These are phyloP conservation scores for Puccinia novopanici DNA, from an alignment of 1,284 basidiomycete genomes.

Conservation along the genomic window DNA sequence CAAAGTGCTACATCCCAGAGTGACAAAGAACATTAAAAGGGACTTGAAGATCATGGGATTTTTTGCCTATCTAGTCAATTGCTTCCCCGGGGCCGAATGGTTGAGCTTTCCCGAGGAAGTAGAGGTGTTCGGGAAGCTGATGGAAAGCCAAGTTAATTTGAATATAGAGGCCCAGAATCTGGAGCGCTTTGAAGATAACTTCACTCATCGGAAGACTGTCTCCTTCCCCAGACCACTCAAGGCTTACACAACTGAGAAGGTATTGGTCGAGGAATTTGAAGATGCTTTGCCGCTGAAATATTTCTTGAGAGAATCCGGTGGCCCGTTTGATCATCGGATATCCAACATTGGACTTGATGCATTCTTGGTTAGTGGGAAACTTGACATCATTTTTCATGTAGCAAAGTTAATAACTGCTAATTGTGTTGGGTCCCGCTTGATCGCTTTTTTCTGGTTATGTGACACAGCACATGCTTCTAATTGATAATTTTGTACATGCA, in stretches of 20 bases:
- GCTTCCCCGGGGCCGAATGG: slow-evolving; percentile 93
- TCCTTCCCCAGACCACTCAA: slow-evolving; percentile 85
- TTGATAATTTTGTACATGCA: slow-evolving; percentile 97
- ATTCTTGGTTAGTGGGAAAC: slow-evolving; percentile 70
- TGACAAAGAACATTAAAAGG: slow-evolving; percentile 75
- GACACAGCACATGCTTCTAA: slow-evolving; percentile 85
- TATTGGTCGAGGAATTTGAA: slow-evolving; percentile 89
- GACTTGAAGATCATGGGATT: slow-evolving; percentile 93
- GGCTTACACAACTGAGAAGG: slow-evolving; percentile 74
- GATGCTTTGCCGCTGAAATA: slow-evolving; percentile 86
- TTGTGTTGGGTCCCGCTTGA: background rate
- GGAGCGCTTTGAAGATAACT: slow-evolving; percentile 80
- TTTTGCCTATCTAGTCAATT: slow-evolving; percentile 77
- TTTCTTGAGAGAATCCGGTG: slow-evolving; percentile 83
- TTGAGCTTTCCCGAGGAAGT: slow-evolving; percentile 95
- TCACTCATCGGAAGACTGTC: slow-evolving; percentile 72
- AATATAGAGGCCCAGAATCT: slow-evolving; percentile 88
- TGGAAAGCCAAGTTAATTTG: slow-evolving; percentile 91
- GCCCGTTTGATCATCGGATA: slow-evolving; percentile 82
- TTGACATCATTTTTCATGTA: background rate
- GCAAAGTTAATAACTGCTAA: background rate
- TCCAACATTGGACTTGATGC: slow-evolving; percentile 93
- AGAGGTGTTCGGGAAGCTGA: slow-evolving; percentile 91
- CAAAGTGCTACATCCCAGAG: slow-evolving; percentile 89
- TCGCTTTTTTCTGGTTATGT: slow-evolving; percentile 50